These are phyloP conservation scores for Venustampulla echinocandica DNA, from an alignment of 495 filamentous ascomycete species.

Conservation along the genomic window DNA sequence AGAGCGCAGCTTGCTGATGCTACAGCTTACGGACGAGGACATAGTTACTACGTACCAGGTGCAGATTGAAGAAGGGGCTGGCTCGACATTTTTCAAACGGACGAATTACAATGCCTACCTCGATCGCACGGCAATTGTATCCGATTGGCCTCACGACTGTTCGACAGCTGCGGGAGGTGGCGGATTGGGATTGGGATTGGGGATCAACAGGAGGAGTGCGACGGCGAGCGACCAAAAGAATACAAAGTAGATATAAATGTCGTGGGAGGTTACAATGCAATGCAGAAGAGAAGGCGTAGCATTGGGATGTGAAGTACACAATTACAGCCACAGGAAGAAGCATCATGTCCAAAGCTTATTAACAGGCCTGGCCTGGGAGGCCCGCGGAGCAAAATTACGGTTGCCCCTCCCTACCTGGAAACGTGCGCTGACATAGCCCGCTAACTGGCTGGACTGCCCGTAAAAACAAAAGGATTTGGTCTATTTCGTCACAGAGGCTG, in stretches of 20 bases:
- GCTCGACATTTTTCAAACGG: constrained; percentile 62
- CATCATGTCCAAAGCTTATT: background rate
- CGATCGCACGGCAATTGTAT: no score
- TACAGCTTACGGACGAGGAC: background rate
- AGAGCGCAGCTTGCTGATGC: no score
- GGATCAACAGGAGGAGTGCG: background rate
- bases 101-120: constrained; percentile 6
- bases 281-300: background rate
- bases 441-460: background rate
- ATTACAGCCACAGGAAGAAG: background rate
- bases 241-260: background rate
- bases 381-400: no score
- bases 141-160: background rate
- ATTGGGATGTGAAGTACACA: background rate
- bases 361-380: no score
- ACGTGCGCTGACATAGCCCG: background rate
- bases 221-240: background rate
- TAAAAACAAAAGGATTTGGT: no score
- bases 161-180: background rate
- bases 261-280: background rate
- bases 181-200: background rate
- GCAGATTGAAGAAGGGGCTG: constrained; percentile 90
- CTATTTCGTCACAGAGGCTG: no score
- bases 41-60: constrained; percentile 47
- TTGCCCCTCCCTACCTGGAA: no score